Base-by-base conservation (phyloP, 2,329 filamentous ascomycete genomes). In the Cryphonectria carpinicola region DNA sequence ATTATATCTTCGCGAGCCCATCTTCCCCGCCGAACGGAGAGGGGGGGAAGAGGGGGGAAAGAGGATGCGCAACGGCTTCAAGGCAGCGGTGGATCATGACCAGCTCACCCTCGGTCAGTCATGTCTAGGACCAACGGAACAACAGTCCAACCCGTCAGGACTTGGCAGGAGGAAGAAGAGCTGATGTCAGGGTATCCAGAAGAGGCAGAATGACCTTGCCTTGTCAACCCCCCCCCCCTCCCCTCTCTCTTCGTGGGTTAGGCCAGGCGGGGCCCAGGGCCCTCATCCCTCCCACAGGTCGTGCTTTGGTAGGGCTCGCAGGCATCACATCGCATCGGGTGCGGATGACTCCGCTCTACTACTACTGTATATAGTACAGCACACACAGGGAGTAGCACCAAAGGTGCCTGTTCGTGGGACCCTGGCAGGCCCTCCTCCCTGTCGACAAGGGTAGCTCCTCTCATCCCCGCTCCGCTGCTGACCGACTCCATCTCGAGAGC, bases 381-480 rank as follows among this genome's bases (percentile, higher is more conserved):
- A 17, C 52, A 28, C n/a, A 17, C 52, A 56, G 22, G 66, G 56
- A 4, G 32, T 32, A 32, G 8, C 6, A n/a, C 19, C 22, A 49
- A 49, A 49, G 22, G 41, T 62, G 22, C 28, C 39, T 43, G 41
- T 13, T 35, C 37, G 43, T 64, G 39, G 39, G 49, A 39, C 41
- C 58, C 65, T 65, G 58, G 41, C 54, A 32, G 52, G 60, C 54
- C 68, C 54, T 68, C 52, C 46, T 52, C 62, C 67, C 63, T 71
- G 67, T 64, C n/a, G 63, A 67, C 70, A 66, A 58, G 70, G 70
- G 67, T 70, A 70, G 70, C 70, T 70, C 11, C 25, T 25, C 43
- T 54, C 35, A 35, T n/a, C 61, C 67, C 43, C 35, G 32, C 52
- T 28, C 13, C 28, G 54, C 25, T 58, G 25, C 54, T 39, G 58